These are phyloP conservation scores for Fusarium sp. DNA, from an alignment of 2,329 filamentous ascomycete species.

Conservation along the genomic window DNA sequence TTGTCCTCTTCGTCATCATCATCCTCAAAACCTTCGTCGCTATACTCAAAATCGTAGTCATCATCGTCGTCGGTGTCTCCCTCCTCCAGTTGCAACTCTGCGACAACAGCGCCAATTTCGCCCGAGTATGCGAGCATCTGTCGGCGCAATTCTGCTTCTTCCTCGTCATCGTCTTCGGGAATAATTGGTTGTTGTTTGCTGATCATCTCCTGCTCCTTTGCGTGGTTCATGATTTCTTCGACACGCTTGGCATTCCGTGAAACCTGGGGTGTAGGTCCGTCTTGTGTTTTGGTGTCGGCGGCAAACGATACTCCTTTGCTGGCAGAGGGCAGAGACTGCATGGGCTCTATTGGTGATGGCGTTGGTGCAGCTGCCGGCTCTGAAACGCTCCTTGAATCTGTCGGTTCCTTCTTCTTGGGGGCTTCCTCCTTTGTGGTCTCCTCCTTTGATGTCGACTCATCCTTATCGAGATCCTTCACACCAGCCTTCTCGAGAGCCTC, in stretches of 20 bases:
- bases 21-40: conserved; percentile 61
- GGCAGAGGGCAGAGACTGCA: not conserved
- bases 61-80: conserved; percentile 62
- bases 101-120: conserved; percentile 90
- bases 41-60: conserved; percentile 60
- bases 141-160: conserved; percentile 79
- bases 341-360: conserved; percentile 8
- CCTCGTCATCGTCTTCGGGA: conserved; percentile 76
- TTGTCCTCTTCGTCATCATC: conserved; percentile 62
- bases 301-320: conserved; percentile 71
- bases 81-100: conserved; percentile 85
- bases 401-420: not conserved
- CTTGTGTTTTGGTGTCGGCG: conserved; percentile 63
- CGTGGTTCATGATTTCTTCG: conserved; percentile 64
- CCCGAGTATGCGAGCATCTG: conserved; percentile 94
- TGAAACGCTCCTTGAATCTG: not conserved
- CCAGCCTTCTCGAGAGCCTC: conserved; percentile 81
- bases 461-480: conserved; percentile 57
- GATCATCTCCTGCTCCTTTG: conserved; percentile 62
- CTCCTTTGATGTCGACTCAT: conserved; percentile 16
- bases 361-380: conserved; percentile 8
- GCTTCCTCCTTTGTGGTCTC: not conserved
- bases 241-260: conserved; percentile 57
- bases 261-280: conserved; percentile 48
- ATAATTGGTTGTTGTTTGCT: conserved; percentile 60